phyloP scores from a whole-genome alignment of 805 yeast genomes.

The Saccharomycodes ludwigii region DNA sequence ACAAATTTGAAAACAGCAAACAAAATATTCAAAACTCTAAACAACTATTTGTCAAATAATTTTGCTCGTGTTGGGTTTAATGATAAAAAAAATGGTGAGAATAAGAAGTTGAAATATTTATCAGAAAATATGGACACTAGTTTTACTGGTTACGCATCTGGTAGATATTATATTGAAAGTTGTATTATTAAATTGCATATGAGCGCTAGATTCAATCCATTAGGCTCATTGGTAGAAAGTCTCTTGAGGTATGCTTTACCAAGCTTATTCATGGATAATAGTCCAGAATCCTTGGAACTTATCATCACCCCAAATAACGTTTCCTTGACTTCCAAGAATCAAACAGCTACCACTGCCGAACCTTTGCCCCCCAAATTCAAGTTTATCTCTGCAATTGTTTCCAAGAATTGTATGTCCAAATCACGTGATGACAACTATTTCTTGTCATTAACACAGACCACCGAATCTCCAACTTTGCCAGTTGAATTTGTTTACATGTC shows the following conservation, averaged over 20 bases:
- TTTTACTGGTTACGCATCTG: slow-evolving; percentile 66
- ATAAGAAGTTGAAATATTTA: slow-evolving; percentile 25
- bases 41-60: slow-evolving; percentile 45
- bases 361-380: slow-evolving; percentile 38
- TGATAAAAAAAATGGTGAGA: slow-evolving; percentile 9
- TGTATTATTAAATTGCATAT: slow-evolving; percentile 50
- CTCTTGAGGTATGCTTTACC: slow-evolving; percentile 46
- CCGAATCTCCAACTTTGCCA: slow-evolving; percentile 63
- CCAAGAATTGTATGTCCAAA: slow-evolving; percentile 71
- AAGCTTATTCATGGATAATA: slow-evolving; percentile 41
- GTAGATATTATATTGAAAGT: slow-evolving; percentile 65
- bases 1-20: slow-evolving; percentile 47
- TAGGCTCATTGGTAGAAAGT: slow-evolving; percentile 54
- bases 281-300: slow-evolving; percentile 41
- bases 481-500: slow-evolving; percentile 73
- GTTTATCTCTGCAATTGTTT: slow-evolving; percentile 73
- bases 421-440: slow-evolving; percentile 68
- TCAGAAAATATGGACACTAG: slow-evolving; percentile 21
- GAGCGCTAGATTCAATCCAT: slow-evolving; percentile 68
- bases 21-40: slow-evolving; percentile 36
- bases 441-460: slow-evolving; percentile 72
- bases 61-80: slow-evolving; percentile 52
- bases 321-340: slow-evolving; percentile 7
- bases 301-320: slow-evolving; percentile 37
- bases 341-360: slow-evolving; percentile 19